Evolutionary conservation across 2,329 filamentous ascomycete genomes (phyloP).

Genomic region (Ascochyta fabae): DNA sequence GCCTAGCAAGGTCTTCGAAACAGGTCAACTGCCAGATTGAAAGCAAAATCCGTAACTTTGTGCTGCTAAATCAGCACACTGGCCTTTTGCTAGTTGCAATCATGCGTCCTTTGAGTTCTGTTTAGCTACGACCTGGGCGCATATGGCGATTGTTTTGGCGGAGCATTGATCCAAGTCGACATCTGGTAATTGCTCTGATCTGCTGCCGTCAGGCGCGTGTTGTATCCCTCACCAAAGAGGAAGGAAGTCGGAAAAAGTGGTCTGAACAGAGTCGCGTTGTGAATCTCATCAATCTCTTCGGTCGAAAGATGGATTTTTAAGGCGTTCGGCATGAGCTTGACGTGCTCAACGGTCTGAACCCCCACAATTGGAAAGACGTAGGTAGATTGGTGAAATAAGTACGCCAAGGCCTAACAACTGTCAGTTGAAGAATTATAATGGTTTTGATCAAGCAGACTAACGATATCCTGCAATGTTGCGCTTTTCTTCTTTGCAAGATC

Average conservation of each 20-base stretch:
- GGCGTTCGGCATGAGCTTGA: slow-evolving; percentile 72
- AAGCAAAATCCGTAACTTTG: too few relatives aligned
- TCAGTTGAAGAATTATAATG: not conserved
- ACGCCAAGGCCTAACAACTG: slow-evolving; percentile 16
- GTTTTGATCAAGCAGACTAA: slow-evolving; percentile 47
- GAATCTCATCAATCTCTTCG: slow-evolving; percentile 70
- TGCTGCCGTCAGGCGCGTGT: slow-evolving; percentile 2
- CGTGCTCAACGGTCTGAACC: slow-evolving; percentile 70
- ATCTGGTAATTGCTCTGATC: slow-evolving; percentile 14
- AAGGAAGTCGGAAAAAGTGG: slow-evolving; percentile 29
- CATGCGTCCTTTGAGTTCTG: too few relatives aligned
- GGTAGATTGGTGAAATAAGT: slow-evolving; percentile 50
- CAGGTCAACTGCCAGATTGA: too few relatives aligned
- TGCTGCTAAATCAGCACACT: too few relatives aligned
- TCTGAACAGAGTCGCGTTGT: slow-evolving; percentile 49
- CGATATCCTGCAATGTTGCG: slow-evolving; percentile 57
- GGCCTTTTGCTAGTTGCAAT: too few relatives aligned
- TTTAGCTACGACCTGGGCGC: not conserved
- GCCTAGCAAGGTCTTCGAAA: too few relatives aligned
- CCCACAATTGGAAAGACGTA: slow-evolving; percentile 79
- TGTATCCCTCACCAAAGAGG: slow-evolving; percentile 6
- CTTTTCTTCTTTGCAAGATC: slow-evolving; percentile 64
- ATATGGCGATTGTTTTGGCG: slow-evolving; percentile 7
- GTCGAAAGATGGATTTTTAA: slow-evolving; percentile 64
- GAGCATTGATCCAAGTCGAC: slow-evolving; percentile 18